phyloP scores from a whole-genome alignment of 371 early-diverging fungal species.

The Mucor mucedo region DNA sequence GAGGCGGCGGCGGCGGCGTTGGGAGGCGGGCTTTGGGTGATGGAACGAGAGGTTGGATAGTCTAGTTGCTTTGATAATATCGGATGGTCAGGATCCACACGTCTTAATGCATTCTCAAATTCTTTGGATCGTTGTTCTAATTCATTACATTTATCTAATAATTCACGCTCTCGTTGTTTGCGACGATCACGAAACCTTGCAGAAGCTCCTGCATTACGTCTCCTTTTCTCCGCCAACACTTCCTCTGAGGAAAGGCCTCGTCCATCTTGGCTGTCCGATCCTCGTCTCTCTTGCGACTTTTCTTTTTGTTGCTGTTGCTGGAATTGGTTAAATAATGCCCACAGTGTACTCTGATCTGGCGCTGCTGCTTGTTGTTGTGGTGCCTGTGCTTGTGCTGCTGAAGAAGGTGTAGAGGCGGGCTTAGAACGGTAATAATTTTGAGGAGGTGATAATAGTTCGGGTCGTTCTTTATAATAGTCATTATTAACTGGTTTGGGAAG shows the following conservation, averaged over 20 bases:
- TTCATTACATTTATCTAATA: constrained; percentile 51
- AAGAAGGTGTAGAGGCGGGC: neutral
- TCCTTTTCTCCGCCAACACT: constrained; percentile 63
- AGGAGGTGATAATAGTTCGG: constrained; percentile 11
- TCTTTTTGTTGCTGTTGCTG: constrained; percentile 14
- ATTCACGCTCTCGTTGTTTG: constrained; percentile 62
- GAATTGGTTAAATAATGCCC: constrained; percentile 21
- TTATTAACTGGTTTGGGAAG: constrained; percentile 23
- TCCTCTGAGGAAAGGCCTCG: constrained; percentile 35
- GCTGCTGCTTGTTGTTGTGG: neutral
- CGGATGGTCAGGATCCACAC: constrained; percentile 34
- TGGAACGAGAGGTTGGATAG: neutral
- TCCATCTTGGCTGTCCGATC: constrained; percentile 3
- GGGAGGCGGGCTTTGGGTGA: neutral
- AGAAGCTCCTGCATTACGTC: constrained; percentile 62
- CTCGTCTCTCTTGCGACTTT: constrained; percentile 7
- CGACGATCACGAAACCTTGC: constrained; percentile 64
- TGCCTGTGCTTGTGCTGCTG: constrained; percentile 3
- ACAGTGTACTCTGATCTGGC: constrained; percentile 23
- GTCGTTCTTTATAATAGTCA: constrained; percentile 3
- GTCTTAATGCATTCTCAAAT: constrained; percentile 43
- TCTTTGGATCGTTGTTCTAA: constrained; percentile 55
- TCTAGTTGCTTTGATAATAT: constrained; percentile 11
- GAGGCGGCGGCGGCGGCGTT: constrained; percentile 8
- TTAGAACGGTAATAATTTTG: neutral